A percentile compares a stretch with the other conserved stretches of the same genome.
phyloP scores from a whole-genome alignment of 2,329 filamentous ascomycete genomes.

The Fonsecaea multimorphosa region DNA sequence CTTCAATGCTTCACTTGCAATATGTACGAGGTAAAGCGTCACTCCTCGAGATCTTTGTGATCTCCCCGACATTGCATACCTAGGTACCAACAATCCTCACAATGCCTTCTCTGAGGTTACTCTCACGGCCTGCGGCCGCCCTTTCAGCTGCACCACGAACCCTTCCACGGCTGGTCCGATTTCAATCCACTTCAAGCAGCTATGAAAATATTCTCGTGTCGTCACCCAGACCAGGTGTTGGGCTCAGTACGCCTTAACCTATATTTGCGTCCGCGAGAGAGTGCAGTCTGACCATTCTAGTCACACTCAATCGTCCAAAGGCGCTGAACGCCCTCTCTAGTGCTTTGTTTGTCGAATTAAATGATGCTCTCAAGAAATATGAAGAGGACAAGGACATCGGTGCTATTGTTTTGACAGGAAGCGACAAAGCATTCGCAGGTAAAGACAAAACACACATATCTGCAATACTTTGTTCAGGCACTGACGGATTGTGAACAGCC shows the following conservation, averaged over 20 bases:
- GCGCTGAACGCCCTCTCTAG: constrained; percentile 93
- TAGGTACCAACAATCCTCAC: background rate
- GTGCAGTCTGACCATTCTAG: constrained; percentile 45
- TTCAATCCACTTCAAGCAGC: constrained; percentile 51
- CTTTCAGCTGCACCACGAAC: constrained; percentile 65
- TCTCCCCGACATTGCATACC: background rate
- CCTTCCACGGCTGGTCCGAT: constrained; percentile 62
- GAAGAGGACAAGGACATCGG: constrained; percentile 72
- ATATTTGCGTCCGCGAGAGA: constrained; percentile 7
- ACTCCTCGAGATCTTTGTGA: constrained; percentile 4
- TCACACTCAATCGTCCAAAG: constrained; percentile 92
- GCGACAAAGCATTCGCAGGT: constrained; percentile 82
- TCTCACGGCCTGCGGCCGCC: constrained; percentile 53
- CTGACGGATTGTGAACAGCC: constrained; percentile 53
- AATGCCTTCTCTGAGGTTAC: constrained; percentile 30
- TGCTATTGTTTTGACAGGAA: constrained; percentile 86
- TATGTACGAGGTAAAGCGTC: constrained; percentile 4
- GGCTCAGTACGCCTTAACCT: constrained; percentile 68
- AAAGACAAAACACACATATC: constrained; percentile 20
- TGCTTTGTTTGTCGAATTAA: constrained; percentile 88
- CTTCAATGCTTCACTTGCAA: constrained; percentile 8
- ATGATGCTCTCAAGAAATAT: constrained; percentile 74
- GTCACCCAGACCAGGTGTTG: constrained; percentile 84
- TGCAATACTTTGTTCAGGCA: constrained; percentile 15
- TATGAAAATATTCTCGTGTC: constrained; percentile 87